A percentile compares a stretch with the other conserved stretches of the same genome.
These are phyloP conservation scores for Poronia punctata DNA, from an alignment of 495 filamentous ascomycete genomes.

Conservation along the genomic window DNA sequence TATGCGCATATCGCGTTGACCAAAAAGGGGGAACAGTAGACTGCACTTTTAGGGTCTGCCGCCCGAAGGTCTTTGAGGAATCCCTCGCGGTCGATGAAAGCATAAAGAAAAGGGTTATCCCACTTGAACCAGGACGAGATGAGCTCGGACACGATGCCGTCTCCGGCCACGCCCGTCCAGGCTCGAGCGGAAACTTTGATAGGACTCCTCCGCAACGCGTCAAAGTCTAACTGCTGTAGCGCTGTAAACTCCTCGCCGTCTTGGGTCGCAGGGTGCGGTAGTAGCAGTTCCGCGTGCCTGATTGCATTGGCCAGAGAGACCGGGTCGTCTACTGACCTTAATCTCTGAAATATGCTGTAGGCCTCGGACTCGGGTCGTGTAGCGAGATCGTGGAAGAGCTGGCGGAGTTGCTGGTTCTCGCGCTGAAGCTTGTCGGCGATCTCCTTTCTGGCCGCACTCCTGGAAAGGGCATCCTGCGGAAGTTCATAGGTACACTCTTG, in stretches of 20 bases:
- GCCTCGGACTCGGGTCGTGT: conserved; percentile 10
- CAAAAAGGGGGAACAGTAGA: conserved; percentile 46
- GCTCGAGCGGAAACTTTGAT: conserved; percentile 39
- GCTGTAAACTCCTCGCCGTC: background rate
- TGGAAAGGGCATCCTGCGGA: conserved; percentile 1
- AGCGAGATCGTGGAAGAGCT: conserved; percentile 11
- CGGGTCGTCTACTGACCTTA: conserved; percentile 11
- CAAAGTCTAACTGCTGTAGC: conserved; percentile 7
- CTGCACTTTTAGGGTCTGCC: conserved; percentile 17
- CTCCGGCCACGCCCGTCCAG: conserved; percentile 46
- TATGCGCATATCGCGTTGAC: conserved; percentile 47
- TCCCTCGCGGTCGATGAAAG: conserved; percentile 43
- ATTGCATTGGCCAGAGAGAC: conserved; percentile 7
- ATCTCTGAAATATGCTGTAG: conserved; percentile 7
- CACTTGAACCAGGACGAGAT: conserved; percentile 49
- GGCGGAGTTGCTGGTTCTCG: conserved; percentile 10
- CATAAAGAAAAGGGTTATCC: conserved; percentile 32
- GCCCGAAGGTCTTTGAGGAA: conserved; percentile 42
- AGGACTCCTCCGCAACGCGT: conserved; percentile 13
- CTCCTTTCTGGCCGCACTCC: conserved; percentile 3
- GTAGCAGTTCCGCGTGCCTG: conserved; percentile 14
- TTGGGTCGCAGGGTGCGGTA: background rate
- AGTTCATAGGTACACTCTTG: conserved; percentile 6
- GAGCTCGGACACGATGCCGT: conserved; percentile 47
- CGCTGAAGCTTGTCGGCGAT: conserved; percentile 4